Evolutionary conservation across 306 rosid genomes (phyloP).

Genomic region (Inga leiocalycina): DNA sequence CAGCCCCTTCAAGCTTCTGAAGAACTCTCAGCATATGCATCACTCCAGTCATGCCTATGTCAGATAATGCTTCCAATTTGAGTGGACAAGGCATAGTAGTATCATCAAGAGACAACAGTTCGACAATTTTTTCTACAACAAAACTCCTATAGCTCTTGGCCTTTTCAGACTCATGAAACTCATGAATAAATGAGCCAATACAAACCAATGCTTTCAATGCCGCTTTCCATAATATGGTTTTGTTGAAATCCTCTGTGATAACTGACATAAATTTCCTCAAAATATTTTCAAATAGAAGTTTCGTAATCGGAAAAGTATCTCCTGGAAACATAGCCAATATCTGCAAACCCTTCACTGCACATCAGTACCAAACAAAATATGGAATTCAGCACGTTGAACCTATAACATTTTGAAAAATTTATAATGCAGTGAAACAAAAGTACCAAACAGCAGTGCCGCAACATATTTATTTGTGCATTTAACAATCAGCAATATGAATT

Average conservation of each 20-base stretch:
- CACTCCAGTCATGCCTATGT: conserved; percentile 71
- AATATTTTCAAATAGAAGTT: conserved; percentile 54
- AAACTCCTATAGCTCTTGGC: conserved; percentile 55
- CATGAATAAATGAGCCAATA: conserved; percentile 67
- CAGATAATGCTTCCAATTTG: conserved; percentile 71
- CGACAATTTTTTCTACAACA: conserved; percentile 64
- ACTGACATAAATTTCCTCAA: conserved; percentile 69
- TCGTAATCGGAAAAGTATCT: conserved; percentile 67
- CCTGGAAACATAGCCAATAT: conserved; percentile 70
- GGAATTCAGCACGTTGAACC: conserved; percentile 28
- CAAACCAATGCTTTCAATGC: conserved; percentile 70
- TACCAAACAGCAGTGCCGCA: neutral
- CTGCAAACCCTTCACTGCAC: conserved; percentile 86
- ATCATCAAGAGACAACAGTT: conserved; percentile 58
- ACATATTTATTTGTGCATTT: neutral
- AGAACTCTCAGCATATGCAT: conserved; percentile 70
- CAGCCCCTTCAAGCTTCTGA: conserved; percentile 69
- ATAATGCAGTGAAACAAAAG: conserved; percentile 20
- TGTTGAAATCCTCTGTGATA: conserved; percentile 57
- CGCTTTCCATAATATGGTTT: conserved; percentile 62
- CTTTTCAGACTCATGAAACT: conserved; percentile 60
- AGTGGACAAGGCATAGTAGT: conserved; percentile 56
- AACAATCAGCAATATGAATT: conserved; percentile 14
- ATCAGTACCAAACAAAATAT: conserved; percentile 31
- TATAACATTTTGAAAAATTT: conserved; percentile 12